Evolutionary conservation across 1,139 yeast species (phyloP), one percentile per base, ranked within the genome.

Genomic region (Arxiozyma heterogenica): DNA sequence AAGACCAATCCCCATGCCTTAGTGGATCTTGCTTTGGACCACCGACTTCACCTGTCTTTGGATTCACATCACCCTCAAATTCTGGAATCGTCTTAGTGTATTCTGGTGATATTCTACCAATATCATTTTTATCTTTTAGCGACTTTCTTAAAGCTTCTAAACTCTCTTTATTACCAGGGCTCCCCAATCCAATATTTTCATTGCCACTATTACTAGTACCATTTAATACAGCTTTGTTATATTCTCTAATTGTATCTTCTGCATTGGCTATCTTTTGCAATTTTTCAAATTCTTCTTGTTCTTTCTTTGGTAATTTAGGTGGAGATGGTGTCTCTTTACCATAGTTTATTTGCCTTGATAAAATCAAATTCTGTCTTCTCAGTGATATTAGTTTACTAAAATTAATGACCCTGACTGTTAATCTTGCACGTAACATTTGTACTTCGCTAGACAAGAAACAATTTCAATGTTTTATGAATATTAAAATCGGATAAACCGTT

Each of bases 1-100:
- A 94, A 4, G 96, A 83, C 81, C 95, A 94, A 64, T 94, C 99
- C 47, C 91, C 93, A 66, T 89, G 95, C 63, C 83, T 82, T 61
- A 89, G 75, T 0, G 99, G 99, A 65, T 94, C 98, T 69, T 93
- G 98, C 65, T 94, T 94, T n/a, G 99, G 99, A 0, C 98, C 99
- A 45, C 96, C 96, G 39, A 84, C 76, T 71, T 94, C 99, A 1
- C 98, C 98, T 0, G 98, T 91, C 55, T 76, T 78, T 0, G 99
- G 99, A 65, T 93, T 93, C 41, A 79, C 82, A 57, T 91, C 93
- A 1, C 99, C 99, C 70, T 91, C 97, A 65, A 93, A 93, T 63
- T 94, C 99, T 0, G 96, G 96, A 54, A 89, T 84, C 4, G 90
- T 85, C 69, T 84, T 82, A 68, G 84, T 78, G 60, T 77, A 81